These are phyloP conservation scores for Boletus albobrunnescens DNA, from an alignment of 1,284 basidiomycete genomes.

Conservation along the genomic window DNA sequence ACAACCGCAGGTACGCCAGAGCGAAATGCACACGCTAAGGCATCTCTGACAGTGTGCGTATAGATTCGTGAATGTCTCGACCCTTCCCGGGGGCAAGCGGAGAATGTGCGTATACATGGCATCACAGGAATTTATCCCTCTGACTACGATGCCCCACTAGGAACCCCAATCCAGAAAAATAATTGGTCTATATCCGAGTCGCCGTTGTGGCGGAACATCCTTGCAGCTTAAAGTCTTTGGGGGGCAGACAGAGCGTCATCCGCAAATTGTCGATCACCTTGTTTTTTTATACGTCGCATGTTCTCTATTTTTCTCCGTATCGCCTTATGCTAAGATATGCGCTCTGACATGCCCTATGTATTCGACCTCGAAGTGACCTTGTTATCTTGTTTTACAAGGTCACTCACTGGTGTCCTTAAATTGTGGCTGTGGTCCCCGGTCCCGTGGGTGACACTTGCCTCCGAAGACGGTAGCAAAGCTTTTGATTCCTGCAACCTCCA, in stretches of 20 bases:
- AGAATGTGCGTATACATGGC: conserved; percentile 73
- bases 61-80: conserved; percentile 94
- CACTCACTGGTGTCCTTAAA: no score
- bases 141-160: conserved; percentile 53
- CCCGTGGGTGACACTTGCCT: no score
- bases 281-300: conserved; percentile 16
- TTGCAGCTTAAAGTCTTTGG: conserved; percentile 10
- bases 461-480: no score
- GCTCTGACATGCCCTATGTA: conserved; percentile 19
- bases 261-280: neutral
- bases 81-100: conserved; percentile 89
- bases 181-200: no score
- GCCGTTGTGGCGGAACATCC: conserved; percentile 14
- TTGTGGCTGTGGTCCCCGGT: no score
- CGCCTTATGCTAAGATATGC: conserved; percentile 22
- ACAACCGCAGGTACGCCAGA: conserved; percentile 79
- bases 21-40: neutral
- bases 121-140: no score
- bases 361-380: no score
- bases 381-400: no score
- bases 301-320: conserved; percentile 3
- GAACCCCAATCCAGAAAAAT: conserved; percentile 84
- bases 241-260: conserved; percentile 10
- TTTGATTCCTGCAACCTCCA: no score
- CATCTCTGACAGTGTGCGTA: conserved; percentile 7